Percentiles rank a stretch among this genome's conserved stretches.
Evolutionary conservation across 2,329 filamentous ascomycete species (phyloP).

Genomic region (Lachnellula cervina): DNA sequence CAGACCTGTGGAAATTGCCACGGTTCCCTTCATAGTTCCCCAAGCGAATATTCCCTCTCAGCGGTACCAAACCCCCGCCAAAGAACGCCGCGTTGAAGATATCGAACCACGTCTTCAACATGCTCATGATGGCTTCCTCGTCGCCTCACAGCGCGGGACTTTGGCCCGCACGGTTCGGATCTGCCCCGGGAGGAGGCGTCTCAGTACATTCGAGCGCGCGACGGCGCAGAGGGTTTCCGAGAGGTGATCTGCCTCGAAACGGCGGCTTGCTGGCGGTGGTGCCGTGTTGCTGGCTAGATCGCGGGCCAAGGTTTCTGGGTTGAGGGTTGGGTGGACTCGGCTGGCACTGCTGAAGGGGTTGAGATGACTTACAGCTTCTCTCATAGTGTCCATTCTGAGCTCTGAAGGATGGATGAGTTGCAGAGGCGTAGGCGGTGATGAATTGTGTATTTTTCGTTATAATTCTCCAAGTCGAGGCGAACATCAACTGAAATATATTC

Average conservation of each 20-base stretch:
- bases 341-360: not conserved
- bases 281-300: not conserved
- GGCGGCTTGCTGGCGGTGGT: not conserved
- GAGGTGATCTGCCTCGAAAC: not conserved
- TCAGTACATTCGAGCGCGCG: not conserved
- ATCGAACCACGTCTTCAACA: not conserved
- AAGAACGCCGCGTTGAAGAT: not conserved
- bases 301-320: not conserved
- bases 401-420: no score
- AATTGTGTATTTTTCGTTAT: no score
- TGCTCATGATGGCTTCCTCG: not conserved
- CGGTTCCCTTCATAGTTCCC: not conserved
- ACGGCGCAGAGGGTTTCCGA: not conserved
- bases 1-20: not conserved
- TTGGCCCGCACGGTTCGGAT: not conserved
- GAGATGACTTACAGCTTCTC: no score
- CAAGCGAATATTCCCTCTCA: not conserved
- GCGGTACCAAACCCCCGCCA: not conserved
- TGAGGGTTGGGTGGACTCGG: not conserved
- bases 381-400: no score
- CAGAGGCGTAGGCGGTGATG: no score
- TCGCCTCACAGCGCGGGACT: not conserved
- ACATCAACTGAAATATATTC: no score
- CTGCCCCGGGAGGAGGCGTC: not conserved
- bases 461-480: no score